Evolutionary conservation across 495 filamentous ascomycete genomes (phyloP), one percentile per base, ranked within the genome.

Genomic region (Hypomontagnella monticulosa): DNA sequence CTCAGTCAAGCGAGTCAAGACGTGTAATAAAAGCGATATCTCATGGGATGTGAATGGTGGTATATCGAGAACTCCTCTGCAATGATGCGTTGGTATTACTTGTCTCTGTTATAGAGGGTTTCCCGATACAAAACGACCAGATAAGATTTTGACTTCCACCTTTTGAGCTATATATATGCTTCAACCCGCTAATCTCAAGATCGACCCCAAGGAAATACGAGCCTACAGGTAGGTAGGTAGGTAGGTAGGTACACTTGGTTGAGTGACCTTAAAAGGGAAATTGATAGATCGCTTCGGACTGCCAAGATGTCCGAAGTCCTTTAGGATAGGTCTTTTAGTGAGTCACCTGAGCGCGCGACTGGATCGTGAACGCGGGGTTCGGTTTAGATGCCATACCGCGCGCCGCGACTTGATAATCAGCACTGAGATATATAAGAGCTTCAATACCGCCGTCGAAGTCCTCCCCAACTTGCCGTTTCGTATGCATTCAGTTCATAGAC

Each of bases 341-440:
- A 59, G 54, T 69, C 66, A 69, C 60, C 49, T 69, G 66, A 69
- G 14, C 8, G 41, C 66, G 66, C 44, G 55, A 65, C 55, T 56
- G 34, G 55, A 34, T 55, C 48, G 60, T 47, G 59, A 50, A 20
- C 14, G 55, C 55, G 61, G 66, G 61, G 61, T 18, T 69, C 60
- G 61, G 49, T 11, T 10, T 48, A 30, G 19, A 54, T 46, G 12
- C 43, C 3, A 42, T n/a, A 10, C 57, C 64, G 64, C 49, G 64
- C 49, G 43, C 33, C 50, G 34, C 34, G 34, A 54, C 16, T 3
- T 20, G 38, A 12, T 32, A 19, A 16, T 10, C 19, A 36, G 18
- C 36, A 11, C 15, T 18, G 4, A 14, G 9, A 11, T 34, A 38
- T 57, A 52, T 58, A 61, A 54, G 34, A 50, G n/a, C 34, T 32